A percentile compares a stretch with the other conserved stretches of the same genome.
These are phyloP conservation scores for Coemansia sp. DNA, from an alignment of 192 early-diverging fungal species.

Conservation along the genomic window DNA sequence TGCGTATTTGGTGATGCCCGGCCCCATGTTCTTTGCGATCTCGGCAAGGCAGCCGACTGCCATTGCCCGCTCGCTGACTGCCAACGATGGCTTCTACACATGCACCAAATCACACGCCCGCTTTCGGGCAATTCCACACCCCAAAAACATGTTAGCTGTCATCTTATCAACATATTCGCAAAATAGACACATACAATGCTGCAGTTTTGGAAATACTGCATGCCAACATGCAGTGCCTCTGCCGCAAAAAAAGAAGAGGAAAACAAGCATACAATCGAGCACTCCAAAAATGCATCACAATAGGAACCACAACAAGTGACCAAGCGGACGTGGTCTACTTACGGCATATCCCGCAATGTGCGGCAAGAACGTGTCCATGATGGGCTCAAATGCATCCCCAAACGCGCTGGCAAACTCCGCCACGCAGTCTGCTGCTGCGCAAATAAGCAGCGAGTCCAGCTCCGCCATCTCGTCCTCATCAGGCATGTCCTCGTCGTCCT, in stretches of 20 bases:
- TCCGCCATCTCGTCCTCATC: constrained; percentile 78
- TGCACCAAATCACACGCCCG: not conserved
- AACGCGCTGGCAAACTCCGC: constrained; percentile 72
- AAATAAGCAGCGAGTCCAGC: constrained; percentile 77
- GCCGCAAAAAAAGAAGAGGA: constrained; percentile 1
- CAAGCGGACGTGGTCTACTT: constrained; percentile 12
- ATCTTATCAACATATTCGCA: constrained; percentile 1
- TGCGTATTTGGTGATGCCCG: constrained; percentile 49
- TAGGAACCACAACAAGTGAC: constrained; percentile 5
- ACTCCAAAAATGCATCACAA: constrained; percentile 4
- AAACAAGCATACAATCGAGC: constrained; percentile 6
- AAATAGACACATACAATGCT: constrained; percentile 8
- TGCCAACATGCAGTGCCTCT: constrained; percentile 8
- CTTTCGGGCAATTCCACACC: not conserved
- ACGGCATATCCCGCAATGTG: constrained; percentile 78
- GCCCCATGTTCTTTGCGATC: constrained; percentile 61
- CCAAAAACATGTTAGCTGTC: constrained; percentile 3
- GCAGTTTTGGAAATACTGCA: constrained; percentile 1
- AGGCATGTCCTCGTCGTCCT: constrained; percentile 57
- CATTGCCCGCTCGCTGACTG: constrained; percentile 82
- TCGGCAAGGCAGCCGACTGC: constrained; percentile 87
- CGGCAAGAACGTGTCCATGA: constrained; percentile 77
- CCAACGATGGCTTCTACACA: constrained; percentile 62
- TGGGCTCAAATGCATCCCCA: constrained; percentile 71
- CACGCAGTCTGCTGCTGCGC: constrained; percentile 78